Evolutionary conservation across 768 basidiomycete species (phyloP).

Genomic region (Cyclocybe aegerita): DNA sequence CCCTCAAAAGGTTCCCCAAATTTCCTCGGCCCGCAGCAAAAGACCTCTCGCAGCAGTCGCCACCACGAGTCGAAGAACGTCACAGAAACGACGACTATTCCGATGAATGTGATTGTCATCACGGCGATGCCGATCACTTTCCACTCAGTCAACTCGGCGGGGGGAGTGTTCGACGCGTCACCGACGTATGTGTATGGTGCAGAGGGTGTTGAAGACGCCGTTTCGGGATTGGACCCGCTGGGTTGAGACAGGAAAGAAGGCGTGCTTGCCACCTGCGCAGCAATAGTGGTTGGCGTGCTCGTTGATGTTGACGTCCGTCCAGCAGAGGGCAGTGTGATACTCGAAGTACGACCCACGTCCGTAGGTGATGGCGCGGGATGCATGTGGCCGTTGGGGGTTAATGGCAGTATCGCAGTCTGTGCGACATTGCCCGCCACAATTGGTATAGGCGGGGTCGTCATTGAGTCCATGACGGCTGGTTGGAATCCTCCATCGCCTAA

Average conservation of each 20-base stretch:
- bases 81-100: constrained; percentile 50
- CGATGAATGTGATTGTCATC: constrained; percentile 61
- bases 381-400: too few relatives aligned
- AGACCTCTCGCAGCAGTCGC: constrained; percentile 53
- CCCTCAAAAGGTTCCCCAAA: constrained; percentile 18
- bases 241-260: not conserved
- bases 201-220: not conserved
- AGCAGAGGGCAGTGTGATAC: too few relatives aligned
- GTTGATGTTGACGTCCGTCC: too few relatives aligned
- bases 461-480: too few relatives aligned
- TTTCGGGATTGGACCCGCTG: not conserved
- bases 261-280: not conserved
- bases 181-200: constrained; percentile 1
- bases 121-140: constrained; percentile 69
- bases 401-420: too few relatives aligned
- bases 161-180: constrained; percentile 29
- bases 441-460: too few relatives aligned
- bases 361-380: too few relatives aligned
- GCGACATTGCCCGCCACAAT: too few relatives aligned
- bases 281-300: not conserved
- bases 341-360: too few relatives aligned
- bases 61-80: constrained; percentile 76
- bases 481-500: constrained; percentile 2
- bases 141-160: constrained; percentile 54
- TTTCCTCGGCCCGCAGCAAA: constrained; percentile 37